phyloP scores from a whole-genome alignment of 1,284 basidiomycete genomes.

The Schizophyllum commune region DNA sequence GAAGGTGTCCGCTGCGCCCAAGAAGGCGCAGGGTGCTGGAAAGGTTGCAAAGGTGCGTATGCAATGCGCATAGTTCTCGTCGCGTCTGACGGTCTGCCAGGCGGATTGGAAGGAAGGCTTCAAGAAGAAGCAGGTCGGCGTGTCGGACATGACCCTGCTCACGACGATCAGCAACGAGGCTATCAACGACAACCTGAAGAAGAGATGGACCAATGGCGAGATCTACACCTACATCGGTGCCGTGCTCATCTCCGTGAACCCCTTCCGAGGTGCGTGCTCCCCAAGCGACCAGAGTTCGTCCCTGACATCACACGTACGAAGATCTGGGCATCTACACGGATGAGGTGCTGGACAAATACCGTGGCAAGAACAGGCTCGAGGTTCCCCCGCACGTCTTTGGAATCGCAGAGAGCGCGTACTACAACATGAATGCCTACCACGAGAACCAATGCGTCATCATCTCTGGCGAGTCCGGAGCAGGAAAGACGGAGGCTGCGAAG shows the following conservation, averaged over 20 bases:
- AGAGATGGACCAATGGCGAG: conserved; percentile 91
- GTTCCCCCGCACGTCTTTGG: conserved; percentile 97
- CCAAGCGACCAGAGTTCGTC: not conserved
- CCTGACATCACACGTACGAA: conserved; percentile 20
- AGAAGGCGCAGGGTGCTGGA: conserved; percentile 43
- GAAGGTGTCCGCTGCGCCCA: conserved; percentile 61
- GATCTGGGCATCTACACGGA: conserved; percentile 98
- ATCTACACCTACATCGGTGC: conserved; percentile 99
- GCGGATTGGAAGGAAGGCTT: conserved; percentile 98
- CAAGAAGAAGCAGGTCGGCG: conserved; percentile 96
- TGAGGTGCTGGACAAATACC: conserved; percentile 80
- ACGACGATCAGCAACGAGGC: conserved; percentile 97
- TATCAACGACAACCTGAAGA: conserved; percentile 97
- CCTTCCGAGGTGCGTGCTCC: conserved; percentile 75
- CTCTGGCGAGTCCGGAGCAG: conserved; percentile 96
- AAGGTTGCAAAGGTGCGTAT: conserved; percentile 68
- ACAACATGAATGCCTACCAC: conserved; percentile 99
- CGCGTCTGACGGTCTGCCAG: conserved; percentile 31
- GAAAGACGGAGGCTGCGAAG: conserved; percentile 96
- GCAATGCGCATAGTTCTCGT: not conserved
- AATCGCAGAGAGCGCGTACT: conserved; percentile 96
- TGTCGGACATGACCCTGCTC: conserved; percentile 97
- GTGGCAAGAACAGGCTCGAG: conserved; percentile 97
- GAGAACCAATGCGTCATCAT: conserved; percentile 99
- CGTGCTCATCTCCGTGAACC: conserved; percentile 98